A percentile compares a stretch with the other conserved stretches of the same genome.
phyloP scores from a whole-genome alignment of 192 early-diverging fungal species.

The Fimicolochytrium jonesii region DNA sequence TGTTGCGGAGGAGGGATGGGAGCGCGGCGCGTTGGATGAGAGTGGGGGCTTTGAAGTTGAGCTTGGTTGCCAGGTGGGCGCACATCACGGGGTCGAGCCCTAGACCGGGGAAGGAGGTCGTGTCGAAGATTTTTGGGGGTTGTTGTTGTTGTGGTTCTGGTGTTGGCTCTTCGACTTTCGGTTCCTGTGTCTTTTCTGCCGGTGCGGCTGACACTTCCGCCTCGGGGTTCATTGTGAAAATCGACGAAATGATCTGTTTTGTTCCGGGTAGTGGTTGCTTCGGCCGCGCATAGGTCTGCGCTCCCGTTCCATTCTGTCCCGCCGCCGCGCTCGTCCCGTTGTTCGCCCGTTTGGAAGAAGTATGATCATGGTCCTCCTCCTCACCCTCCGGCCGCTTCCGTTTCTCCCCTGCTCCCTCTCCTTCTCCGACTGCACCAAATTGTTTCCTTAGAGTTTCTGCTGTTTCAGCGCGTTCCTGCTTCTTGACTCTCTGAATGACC shows the following conservation, averaged over 20 bases:
- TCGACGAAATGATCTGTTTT: conserved; percentile 72
- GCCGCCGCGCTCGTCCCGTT: conserved; percentile 26
- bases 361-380: not conserved
- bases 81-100: conserved; percentile 72
- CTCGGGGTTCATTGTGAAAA: conserved; percentile 52
- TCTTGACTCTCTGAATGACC: conserved; percentile 20
- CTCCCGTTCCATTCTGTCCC: conserved; percentile 29
- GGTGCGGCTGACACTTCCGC: conserved; percentile 12
- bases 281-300: not conserved
- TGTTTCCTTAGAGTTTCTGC: not conserved
- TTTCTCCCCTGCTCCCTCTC: too few relatives aligned
- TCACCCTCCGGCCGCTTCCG: conserved; percentile 4
- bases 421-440: too few relatives aligned
- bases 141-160: conserved; percentile 9
- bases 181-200: conserved; percentile 47
- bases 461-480: conserved; percentile 3
- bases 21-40: conserved; percentile 84
- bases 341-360: not conserved
- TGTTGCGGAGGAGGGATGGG: conserved; percentile 44
- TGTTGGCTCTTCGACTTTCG: conserved; percentile 3
- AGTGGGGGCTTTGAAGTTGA: conserved; percentile 78
- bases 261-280: conserved; percentile 26
- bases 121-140: conserved; percentile 26
- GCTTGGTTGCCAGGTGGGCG: conserved; percentile 63
- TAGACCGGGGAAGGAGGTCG: conserved; percentile 62